Percentiles rank a stretch among this genome's conserved stretches.
These are phyloP conservation scores for Deuterostichococcus epilithicus DNA, from an alignment of 139 green algal species.

Conservation along the genomic window DNA sequence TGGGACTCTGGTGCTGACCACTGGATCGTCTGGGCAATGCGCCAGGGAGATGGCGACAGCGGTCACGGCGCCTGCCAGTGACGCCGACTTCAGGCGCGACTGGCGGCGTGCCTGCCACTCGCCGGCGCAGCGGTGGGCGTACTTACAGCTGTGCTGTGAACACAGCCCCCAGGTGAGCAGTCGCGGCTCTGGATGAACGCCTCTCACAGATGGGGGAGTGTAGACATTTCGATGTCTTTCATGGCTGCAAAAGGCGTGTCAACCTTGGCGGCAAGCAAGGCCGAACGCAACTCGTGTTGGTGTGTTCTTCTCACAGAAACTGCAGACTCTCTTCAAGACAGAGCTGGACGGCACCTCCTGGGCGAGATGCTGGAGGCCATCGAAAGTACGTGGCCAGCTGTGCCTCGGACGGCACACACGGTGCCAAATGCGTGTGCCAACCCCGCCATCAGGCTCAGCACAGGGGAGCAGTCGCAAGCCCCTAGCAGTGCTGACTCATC, in stretches of 20 bases:
- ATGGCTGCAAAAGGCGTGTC: no score
- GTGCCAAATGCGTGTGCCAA: no score
- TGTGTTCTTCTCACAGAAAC: no score
- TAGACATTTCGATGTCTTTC: no score
- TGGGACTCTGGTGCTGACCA: background rate
- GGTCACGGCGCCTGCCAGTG: background rate
- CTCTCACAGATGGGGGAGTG: no score
- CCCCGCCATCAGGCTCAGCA: no score
- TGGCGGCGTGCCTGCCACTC: slow-evolving; percentile 11
- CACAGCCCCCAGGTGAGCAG: background rate
- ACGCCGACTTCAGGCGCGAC: slow-evolving; percentile 9
- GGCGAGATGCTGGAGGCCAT: background rate
- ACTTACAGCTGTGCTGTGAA: background rate
- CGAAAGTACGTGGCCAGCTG: background rate
- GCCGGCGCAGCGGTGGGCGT: background rate
- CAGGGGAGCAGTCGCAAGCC: no score
- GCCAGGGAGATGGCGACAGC: background rate
- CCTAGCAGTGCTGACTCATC: no score
- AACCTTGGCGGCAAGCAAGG: no score
- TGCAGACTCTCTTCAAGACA: background rate
- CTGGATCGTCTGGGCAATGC: background rate
- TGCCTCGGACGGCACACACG: no score
- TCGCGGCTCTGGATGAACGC: no score
- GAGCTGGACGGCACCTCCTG: background rate
- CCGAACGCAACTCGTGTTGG: no score